Percentiles rank a stretch among this genome's conserved stretches.
Evolutionary conservation across 169 alveolate species (phyloP).

Genomic region (Cryptosporidium bovis): DNA sequence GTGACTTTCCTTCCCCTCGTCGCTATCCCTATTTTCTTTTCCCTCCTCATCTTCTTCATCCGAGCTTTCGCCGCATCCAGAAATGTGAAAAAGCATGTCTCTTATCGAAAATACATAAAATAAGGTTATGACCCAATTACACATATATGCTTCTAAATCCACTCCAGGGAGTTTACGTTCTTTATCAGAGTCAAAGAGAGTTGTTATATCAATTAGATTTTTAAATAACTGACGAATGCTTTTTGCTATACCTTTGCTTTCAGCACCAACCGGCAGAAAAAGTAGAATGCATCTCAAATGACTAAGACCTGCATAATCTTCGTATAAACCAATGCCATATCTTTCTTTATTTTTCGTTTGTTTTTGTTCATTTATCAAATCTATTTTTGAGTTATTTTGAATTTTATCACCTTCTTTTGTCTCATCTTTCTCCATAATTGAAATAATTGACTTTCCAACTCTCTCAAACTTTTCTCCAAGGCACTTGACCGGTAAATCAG

Average conservation of each 20-base stretch:
- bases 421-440: too few species aligned
- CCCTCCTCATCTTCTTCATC: constrained; percentile 26
- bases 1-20: neutral
- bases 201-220: constrained; percentile 5
- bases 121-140: neutral
- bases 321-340: neutral
- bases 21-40: neutral
- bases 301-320: constrained; percentile 1
- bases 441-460: too few species aligned
- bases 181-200: constrained; percentile 13
- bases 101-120: constrained; percentile 30
- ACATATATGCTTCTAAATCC: constrained; percentile 24
- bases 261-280: constrained; percentile 17
- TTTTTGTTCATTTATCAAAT: neutral
- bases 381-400: neutral
- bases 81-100: constrained; percentile 18
- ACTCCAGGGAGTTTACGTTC: neutral
- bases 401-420: neutral
- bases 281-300: constrained; percentile 25
- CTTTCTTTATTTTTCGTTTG: neutral
- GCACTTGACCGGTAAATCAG: too few species aligned
- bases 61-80: neutral
- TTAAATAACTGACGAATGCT: constrained; percentile 23
- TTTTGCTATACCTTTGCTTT: neutral
- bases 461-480: too few species aligned